Conservation (phyloP, 2,329 filamentous ascomycete genomes). For the Didymella lethalis region DNA sequence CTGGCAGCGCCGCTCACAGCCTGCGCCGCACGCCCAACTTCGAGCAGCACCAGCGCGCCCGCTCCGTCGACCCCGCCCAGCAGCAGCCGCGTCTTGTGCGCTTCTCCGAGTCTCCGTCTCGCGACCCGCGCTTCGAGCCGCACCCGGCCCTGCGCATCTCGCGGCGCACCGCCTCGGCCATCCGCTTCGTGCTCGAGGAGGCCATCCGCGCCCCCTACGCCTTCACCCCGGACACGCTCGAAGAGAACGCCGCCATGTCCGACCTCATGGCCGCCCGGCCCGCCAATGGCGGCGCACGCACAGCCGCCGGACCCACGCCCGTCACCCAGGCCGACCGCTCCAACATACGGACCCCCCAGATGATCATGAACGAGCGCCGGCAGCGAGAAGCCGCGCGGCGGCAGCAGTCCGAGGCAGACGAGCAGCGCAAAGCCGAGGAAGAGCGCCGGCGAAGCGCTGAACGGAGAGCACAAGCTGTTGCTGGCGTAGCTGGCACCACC, state of each 20-base stretch:
- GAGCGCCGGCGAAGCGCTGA: constrained; percentile 64
- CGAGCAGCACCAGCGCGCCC: constrained; percentile 42
- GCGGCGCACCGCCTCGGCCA: constrained; percentile 83
- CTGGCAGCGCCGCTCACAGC: constrained; percentile 58
- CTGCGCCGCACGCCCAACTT: constrained; percentile 63
- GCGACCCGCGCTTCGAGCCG: constrained; percentile 45
- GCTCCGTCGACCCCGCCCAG: constrained; percentile 56
- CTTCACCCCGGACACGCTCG: constrained; percentile 83
- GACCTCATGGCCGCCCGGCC: constrained; percentile 73
- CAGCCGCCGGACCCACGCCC: constrained; percentile 61
- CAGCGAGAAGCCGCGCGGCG: constrained; percentile 78
- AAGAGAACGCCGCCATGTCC: constrained; percentile 93
- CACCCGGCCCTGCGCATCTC: constrained; percentile 75
- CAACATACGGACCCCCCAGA: constrained; percentile 81
- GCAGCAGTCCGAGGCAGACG: constrained; percentile 64
- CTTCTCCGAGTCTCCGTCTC: constrained; percentile 38
- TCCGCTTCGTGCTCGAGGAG: constrained; percentile 92
- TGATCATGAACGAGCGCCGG: constrained; percentile 88
- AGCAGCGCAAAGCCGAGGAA: constrained; percentile 64
- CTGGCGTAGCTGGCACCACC: constrained; percentile 58
- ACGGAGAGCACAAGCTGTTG: constrained; percentile 65
- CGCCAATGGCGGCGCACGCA: constrained; percentile 66
- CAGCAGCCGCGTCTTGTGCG: constrained; percentile 45
- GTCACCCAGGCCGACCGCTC: constrained; percentile 58
- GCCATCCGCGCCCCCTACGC: constrained; percentile 81